These are phyloP conservation scores for Fagopyrum esculentum DNA, from an alignment of 148 eudicot genomes.

Conservation along the genomic window DNA sequence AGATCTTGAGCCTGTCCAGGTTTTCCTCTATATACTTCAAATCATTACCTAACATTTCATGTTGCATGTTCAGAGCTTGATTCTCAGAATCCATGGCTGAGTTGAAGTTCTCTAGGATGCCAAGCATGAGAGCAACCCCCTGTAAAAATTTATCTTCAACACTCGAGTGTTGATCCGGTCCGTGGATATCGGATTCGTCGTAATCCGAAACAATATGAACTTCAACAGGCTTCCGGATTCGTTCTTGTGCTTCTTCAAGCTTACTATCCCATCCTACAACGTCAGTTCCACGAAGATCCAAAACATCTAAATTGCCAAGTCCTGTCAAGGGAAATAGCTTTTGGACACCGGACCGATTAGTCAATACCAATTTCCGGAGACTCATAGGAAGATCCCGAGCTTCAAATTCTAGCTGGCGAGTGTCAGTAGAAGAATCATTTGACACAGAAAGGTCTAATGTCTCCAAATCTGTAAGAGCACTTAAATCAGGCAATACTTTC, in stretches of 20 bases:
- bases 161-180: too few relatives aligned
- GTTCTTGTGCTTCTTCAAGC: neutral
- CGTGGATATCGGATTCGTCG: neutral
- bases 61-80: neutral
- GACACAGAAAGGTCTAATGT: neutral
- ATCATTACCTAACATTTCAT: neutral
- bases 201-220: neutral
- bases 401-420: neutral
- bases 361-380: neutral
- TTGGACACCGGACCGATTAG: neutral
- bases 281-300: neutral
- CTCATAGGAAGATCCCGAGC: neutral
- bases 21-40: neutral
- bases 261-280: neutral
- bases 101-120: neutral
- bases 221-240: neutral
- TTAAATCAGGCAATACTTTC: neutral
- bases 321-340: neutral
- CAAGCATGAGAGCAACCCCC: too few relatives aligned
- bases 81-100: neutral
- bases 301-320: neutral
- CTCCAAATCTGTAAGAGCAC: neutral
- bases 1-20: neutral
- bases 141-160: too few relatives aligned
- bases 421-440: neutral